Percentiles rank a stretch among this genome's conserved stretches.
Conservation (phyloP, 495 filamentous ascomycete species). For the Penicillium goetzii region DNA sequence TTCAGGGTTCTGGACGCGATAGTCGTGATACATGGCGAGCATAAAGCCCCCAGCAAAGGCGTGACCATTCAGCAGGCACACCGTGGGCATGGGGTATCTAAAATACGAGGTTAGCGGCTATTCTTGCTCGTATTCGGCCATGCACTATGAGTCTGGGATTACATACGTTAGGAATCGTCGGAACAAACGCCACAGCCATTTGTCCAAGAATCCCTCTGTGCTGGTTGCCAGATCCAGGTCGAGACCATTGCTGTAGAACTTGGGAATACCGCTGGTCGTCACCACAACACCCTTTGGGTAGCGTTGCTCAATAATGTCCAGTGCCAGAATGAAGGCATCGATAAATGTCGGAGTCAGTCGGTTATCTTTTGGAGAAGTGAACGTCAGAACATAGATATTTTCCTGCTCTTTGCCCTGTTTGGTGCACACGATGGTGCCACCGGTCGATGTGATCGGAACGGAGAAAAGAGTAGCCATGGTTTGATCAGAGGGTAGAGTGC, state of each 20-base stretch:
- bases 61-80: slow-evolving; percentile 78
- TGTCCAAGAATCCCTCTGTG: slow-evolving; percentile 56
- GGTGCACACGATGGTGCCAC: slow-evolving; percentile 60
- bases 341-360: slow-evolving; percentile 70
- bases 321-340: slow-evolving; percentile 64
- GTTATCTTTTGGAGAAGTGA: slow-evolving; percentile 72
- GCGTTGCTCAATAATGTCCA: slow-evolving; percentile 71
- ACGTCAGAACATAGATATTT: slow-evolving; percentile 72
- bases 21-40: slow-evolving; percentile 84
- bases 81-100: slow-evolving; percentile 81
- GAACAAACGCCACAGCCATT: slow-evolving; percentile 62
- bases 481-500: neutral
- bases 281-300: slow-evolving; percentile 71
- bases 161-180: slow-evolving; percentile 63
- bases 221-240: slow-evolving; percentile 62
- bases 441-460: slow-evolving; percentile 48
- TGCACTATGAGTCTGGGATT: neutral
- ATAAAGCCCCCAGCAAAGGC: slow-evolving; percentile 80
- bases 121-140: neutral
- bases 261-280: slow-evolving; percentile 71
- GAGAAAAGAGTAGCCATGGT: slow-evolving; percentile 47
- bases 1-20: slow-evolving; percentile 70
- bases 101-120: slow-evolving; percentile 11
- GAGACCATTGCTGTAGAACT: slow-evolving; percentile 83
- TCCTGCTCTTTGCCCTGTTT: slow-evolving; percentile 27